These are phyloP conservation scores for Spizellomyces punctatus DNA, from an alignment of 192 early-diverging fungal species.

Conservation along the genomic window DNA sequence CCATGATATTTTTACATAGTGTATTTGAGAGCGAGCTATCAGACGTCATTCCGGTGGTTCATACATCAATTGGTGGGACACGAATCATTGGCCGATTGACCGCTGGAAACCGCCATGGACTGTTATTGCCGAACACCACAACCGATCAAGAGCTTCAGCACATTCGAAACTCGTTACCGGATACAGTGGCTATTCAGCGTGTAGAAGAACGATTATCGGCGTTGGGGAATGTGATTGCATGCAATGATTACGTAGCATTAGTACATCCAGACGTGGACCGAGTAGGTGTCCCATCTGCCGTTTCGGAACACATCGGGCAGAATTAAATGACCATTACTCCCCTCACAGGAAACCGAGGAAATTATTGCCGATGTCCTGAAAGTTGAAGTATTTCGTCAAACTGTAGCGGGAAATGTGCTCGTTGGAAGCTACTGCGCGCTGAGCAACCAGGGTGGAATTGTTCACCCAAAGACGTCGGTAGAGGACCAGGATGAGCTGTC, in stretches of 20 bases:
- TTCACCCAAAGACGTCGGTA: conserved; percentile 90
- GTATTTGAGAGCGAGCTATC: conserved; percentile 94
- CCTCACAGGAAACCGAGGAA: conserved; percentile 86
- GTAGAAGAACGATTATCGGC: conserved; percentile 98
- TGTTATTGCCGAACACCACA: conserved; percentile 92
- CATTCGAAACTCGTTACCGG: conserved; percentile 93
- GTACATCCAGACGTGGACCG: conserved; percentile 98
- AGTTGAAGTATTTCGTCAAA: conserved; percentile 98
- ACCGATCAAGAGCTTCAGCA: conserved; percentile 97
- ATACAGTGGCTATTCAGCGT: conserved; percentile 89
- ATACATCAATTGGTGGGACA: conserved; percentile 95
- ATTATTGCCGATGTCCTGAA: conserved; percentile 98
- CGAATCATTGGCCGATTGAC: conserved; percentile 95
- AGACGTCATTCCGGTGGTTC: conserved; percentile 95
- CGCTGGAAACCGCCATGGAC: conserved; percentile 91
- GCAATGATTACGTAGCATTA: conserved; percentile 98
- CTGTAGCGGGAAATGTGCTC: conserved; percentile 95
- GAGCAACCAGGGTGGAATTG: conserved; percentile 97
- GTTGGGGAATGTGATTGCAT: conserved; percentile 98
- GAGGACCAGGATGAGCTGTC: conserved; percentile 99
- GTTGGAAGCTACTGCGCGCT: conserved; percentile 94
- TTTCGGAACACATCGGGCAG: background rate
- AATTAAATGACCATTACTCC: background rate
- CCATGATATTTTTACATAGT: conserved; percentile 38
- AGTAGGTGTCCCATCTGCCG: conserved; percentile 23